Evolutionary conservation across 1,284 basidiomycete genomes (phyloP), one percentile per base, ranked within the genome.

Genomic region (Stygiomarasmius scandens): DNA sequence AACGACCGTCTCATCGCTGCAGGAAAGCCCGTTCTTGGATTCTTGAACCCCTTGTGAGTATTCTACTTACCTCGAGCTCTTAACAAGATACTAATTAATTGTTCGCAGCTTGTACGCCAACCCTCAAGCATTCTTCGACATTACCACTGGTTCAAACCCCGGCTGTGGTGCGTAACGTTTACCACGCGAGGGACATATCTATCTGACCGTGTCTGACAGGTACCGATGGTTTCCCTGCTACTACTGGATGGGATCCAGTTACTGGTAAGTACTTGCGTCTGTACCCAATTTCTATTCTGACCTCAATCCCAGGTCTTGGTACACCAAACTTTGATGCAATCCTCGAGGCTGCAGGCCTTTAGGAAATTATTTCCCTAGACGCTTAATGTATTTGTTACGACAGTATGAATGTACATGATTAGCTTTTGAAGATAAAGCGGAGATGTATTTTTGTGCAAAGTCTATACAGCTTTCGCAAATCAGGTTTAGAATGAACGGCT

Each of bases 11-110:
- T 65, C 25, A 46, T 72, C 20, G 65, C 64, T 14, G 60, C 67
- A 16, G 72, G 73, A 12, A 69, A 71, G 60, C 55, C 69, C 1
- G 55, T 66, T 9, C 64, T 79, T 5, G 77, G 77, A 4, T 79
- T 74, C 64, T 56, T 76, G 38, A 77, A 77, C 66, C 75, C 76
- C 1, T 66, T 69, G 74, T 61, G 48, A 36, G 59, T 49, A n/a
- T 36, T 14, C n/a, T 29, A n/a, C 45, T n/a, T 48, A 16, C 23
- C 24, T 16, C 27, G 3, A 9, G 16, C 27, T 23, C 22, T 43
- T 11, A 34, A 16, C 9, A 10, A 14, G 23, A 6, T 12, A 9
- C 6, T 36, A 9, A 36, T 16, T 49, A 45, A 50, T 24, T 11
- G 19, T 16, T 14, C 22, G 19, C 48, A 62, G 58, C 58, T 54